phyloP scores from a whole-genome alignment of 2,329 filamentous ascomycete species.

The Xylariales sp. region DNA sequence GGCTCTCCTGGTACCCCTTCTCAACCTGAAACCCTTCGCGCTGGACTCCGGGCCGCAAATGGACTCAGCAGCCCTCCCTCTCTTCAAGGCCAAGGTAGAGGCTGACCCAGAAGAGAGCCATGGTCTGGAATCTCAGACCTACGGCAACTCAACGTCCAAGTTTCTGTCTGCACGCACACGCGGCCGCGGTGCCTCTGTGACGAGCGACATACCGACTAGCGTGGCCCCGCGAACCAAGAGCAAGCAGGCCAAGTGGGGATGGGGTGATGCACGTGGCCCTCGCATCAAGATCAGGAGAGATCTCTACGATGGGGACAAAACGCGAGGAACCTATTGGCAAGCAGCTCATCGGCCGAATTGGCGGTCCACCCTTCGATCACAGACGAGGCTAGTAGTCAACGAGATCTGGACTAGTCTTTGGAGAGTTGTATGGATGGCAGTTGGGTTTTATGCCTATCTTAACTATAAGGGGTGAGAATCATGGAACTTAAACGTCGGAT shows the following conservation, averaged over 20 bases:
- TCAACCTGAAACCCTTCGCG: constrained; percentile 50
- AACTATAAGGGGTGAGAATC: constrained; percentile 52
- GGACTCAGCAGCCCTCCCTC: constrained; percentile 32
- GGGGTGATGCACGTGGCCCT: constrained; percentile 39
- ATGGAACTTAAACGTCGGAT: not conserved
- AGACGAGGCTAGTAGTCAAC: constrained; percentile 42
- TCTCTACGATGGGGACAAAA: constrained; percentile 38
- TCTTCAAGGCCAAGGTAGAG: constrained; percentile 52
- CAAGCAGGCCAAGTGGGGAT: constrained; percentile 40
- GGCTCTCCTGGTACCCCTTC: constrained; percentile 52
- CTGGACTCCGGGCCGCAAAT: constrained; percentile 34
- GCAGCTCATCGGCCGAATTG: constrained; percentile 16
- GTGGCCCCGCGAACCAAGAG: constrained; percentile 15
- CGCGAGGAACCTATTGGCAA: constrained; percentile 16
- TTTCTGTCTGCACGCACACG: constrained; percentile 24
- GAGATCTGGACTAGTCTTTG: constrained; percentile 61
- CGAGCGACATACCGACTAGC: constrained; percentile 15
- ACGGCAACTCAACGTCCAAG: constrained; percentile 29
- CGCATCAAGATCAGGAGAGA: constrained; percentile 47
- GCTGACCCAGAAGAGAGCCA: constrained; percentile 31
- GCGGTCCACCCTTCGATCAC: constrained; percentile 11
- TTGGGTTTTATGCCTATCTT: constrained; percentile 63
- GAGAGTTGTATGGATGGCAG: constrained; percentile 59
- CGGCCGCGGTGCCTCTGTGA: constrained; percentile 19
- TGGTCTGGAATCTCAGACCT: constrained; percentile 19